Percentiles rank a stretch among this genome's conserved stretches.
Conservation (phyloP, 305 asterid species). For the Fraxinus sp. region DNA sequence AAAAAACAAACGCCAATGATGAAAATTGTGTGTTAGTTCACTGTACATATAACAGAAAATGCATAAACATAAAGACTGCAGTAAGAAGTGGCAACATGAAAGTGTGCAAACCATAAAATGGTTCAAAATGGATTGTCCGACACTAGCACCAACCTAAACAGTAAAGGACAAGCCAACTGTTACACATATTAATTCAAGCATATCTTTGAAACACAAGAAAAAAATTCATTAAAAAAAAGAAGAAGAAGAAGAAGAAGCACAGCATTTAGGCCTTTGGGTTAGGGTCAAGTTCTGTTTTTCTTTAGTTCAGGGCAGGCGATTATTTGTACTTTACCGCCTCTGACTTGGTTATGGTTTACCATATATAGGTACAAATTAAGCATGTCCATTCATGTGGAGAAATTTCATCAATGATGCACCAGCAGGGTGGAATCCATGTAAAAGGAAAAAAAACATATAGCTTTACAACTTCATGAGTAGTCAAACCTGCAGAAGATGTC, state of each 20-base stretch:
- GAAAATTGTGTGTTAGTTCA: conserved; percentile 16
- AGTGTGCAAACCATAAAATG: neutral
- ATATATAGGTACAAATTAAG: neutral
- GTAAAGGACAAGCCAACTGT: neutral
- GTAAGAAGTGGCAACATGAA: neutral
- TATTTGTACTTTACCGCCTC: neutral
- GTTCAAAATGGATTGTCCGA: neutral
- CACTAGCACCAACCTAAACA: neutral
- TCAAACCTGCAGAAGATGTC: neutral
- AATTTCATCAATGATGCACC: neutral
- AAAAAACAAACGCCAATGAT: neutral
- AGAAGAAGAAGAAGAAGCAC: neutral
- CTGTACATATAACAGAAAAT: conserved; percentile 3
- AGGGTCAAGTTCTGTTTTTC: neutral
- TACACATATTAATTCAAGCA: neutral
- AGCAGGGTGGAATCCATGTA: neutral
- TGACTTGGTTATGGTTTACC: neutral
- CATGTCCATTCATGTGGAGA: neutral
- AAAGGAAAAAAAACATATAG: neutral
- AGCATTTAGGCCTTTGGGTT: neutral
- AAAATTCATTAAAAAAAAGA: neutral
- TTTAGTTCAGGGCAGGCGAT: neutral
- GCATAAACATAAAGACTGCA: neutral
- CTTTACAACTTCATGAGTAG: neutral
- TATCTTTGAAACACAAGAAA: neutral